Conservation (phyloP, 2,329 filamentous ascomycete species). For the Aspergillus sp. region DNA sequence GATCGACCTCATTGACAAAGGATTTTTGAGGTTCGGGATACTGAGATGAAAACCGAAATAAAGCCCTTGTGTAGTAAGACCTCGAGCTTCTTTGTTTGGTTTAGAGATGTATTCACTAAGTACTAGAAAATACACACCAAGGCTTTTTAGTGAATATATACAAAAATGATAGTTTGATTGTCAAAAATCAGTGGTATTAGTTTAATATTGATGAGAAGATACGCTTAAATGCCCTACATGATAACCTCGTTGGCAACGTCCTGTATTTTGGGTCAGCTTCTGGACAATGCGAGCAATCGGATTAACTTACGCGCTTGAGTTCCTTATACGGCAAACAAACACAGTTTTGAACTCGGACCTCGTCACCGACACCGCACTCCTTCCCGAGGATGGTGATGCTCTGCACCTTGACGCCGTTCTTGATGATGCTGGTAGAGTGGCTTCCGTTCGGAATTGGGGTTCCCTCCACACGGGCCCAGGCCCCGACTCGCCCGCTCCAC, state of each 20-base stretch:
- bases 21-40: neutral
- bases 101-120: neutral
- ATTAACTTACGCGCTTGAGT: constrained; percentile 77
- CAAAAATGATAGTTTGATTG: neutral
- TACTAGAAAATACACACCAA: neutral
- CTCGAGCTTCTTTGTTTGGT: neutral
- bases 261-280: constrained; percentile 20
- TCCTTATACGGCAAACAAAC: constrained; percentile 98
- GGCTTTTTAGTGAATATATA: neutral
- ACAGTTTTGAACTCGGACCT: constrained; percentile 95
- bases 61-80: neutral
- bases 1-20: neutral
- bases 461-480: constrained; percentile 97
- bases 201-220: constrained; percentile 2
- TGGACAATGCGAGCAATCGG: neutral
- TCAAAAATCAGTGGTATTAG: neutral
- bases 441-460: constrained; percentile 83
- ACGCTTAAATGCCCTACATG: constrained; percentile 62
- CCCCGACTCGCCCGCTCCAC: constrained; percentile 92
- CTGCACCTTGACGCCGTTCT: constrained; percentile 98
- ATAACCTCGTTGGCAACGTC: constrained; percentile 66
- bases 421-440: constrained; percentile 91
- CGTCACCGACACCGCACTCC: constrained; percentile 90
- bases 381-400: constrained; percentile 97
- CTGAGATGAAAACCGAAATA: neutral